These are phyloP conservation scores for Pseudogymnoascus sp. DNA, from an alignment of 2,329 filamentous ascomycete genomes.

Conservation along the genomic window DNA sequence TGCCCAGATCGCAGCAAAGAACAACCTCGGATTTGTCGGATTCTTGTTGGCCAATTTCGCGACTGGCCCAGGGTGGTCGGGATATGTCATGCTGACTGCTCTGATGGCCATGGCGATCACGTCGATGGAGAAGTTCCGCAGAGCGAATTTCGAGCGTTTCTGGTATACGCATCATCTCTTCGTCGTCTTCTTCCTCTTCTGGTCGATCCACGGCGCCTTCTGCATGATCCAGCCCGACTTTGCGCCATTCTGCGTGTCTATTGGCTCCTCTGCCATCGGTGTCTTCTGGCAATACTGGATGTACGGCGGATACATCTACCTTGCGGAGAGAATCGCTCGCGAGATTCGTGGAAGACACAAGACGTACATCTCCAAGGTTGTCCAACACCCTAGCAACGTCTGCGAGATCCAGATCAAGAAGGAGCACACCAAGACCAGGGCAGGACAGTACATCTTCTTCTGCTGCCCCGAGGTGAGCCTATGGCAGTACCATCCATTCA, in stretches of 20 bases:
- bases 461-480: constrained; percentile 80
- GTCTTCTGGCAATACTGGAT: constrained; percentile 90
- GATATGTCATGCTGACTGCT: constrained; percentile 74
- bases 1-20: constrained; percentile 65
- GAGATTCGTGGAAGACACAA: constrained; percentile 74
- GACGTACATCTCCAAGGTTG: constrained; percentile 81
- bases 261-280: constrained; percentile 58
- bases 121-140: constrained; percentile 67
- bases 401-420: constrained; percentile 92
- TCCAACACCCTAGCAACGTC: constrained; percentile 82
- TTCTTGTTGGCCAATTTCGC: constrained; percentile 70
- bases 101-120: constrained; percentile 73
- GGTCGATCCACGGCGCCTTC: constrained; percentile 82
- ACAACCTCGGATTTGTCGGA: constrained; percentile 70
- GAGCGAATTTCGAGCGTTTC: constrained; percentile 80
- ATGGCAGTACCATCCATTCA: constrained; percentile 87
- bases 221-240: constrained; percentile 86
- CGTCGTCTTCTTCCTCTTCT: constrained; percentile 82
- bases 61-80: constrained; percentile 77
- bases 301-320: constrained; percentile 72
- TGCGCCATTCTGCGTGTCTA: constrained; percentile 66
- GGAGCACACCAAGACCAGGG: constrained; percentile 71
- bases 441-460: constrained; percentile 83
- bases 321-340: constrained; percentile 69
- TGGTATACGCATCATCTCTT: constrained; percentile 90